Percentiles rank a stretch among this genome's conserved stretches.
phyloP scores from a whole-genome alignment of 164 flowering plant species.

The Dillenia turbinata region DNA sequence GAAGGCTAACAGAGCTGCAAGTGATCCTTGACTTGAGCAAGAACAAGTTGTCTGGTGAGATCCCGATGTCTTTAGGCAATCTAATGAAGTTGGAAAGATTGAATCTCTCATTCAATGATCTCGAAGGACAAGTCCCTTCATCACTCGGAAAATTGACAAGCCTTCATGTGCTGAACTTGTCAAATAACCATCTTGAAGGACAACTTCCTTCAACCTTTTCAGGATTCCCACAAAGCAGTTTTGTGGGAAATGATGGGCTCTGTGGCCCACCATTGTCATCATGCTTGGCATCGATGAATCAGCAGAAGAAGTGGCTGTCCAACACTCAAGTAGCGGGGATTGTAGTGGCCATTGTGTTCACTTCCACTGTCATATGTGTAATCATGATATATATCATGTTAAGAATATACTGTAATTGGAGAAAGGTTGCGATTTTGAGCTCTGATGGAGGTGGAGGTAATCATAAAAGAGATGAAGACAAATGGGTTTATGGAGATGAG shows the following conservation, averaged over 20 bases:
- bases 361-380: conserved; percentile 65
- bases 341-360: conserved; percentile 69
- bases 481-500: conserved; percentile 36
- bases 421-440: conserved; percentile 54
- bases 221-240: conserved; percentile 55
- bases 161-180: conserved; percentile 66
- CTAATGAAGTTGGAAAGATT: conserved; percentile 71
- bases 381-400: conserved; percentile 68
- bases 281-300: conserved; percentile 24
- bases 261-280: conserved; percentile 68
- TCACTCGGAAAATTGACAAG: conserved; percentile 73
- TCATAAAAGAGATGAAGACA: conserved; percentile 40
- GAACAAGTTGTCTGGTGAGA: conserved; percentile 58
- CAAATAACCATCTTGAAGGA: conserved; percentile 70
- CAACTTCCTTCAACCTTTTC: conserved; percentile 56
- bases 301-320: conserved; percentile 33
- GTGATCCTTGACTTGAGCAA: conserved; percentile 70
- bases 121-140: conserved; percentile 59
- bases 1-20: conserved; percentile 67
- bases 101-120: conserved; percentile 71
- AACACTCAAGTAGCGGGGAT: conserved; percentile 51
- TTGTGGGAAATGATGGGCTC: conserved; percentile 56
- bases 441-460: conserved; percentile 41
- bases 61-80: conserved; percentile 71
- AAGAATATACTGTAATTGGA: conserved; percentile 87